Base-by-base conservation (phyloP, 2,329 filamentous ascomycete species). In the Aspergillus novofumigatus region DNA sequence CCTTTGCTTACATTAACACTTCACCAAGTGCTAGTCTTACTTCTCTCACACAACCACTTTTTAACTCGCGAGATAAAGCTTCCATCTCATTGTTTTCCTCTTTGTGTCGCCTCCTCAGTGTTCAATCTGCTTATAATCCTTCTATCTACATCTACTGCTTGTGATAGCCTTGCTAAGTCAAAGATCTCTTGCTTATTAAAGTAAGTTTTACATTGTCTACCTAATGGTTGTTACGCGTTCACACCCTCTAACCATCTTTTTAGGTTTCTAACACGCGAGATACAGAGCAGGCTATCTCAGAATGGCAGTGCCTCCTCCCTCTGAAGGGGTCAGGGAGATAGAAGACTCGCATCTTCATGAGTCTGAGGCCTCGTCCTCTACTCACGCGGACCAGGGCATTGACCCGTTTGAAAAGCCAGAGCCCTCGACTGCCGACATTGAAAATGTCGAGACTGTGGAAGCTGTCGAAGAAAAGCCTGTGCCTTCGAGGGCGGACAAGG, bases 281-380 rank as follows among this genome's bases (percentile, higher is more conserved):
- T 26, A 14, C 11, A 26, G 14, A 11, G 21, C 21, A 47, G 44
- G 44, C 44, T 47, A 26, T 17, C 8, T 21, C 42, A 45, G 26
- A 26, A 38, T 52, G 61, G 63, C 53, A 32, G 70, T 70, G 68
- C 54, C 62, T 20, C 57, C 48, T 44, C 42, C 28, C 45, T 51
- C 59, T 45, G 65, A 57, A 44, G 68, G 59, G 29, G 51, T 55
- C 29, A 58, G 58, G 25, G 59, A 57, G n/a, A 59, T 49, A 35
- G 57, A 59, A 17, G 71, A 73, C 50, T 69, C 63, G 29, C 44
- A 23, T 14, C 53, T 63, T 11, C 66, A 65, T 28, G 62, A 69
- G 29, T 72, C 70, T 4, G 72, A 72, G 49, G 60, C 64, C n/a
- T 74, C 71, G 0, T 71, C 68, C 28, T 63, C 67, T 3, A 69